Base-by-base conservation (phyloP, 176 grass and related monocot genomes). In the Otatea glauca region DNA sequence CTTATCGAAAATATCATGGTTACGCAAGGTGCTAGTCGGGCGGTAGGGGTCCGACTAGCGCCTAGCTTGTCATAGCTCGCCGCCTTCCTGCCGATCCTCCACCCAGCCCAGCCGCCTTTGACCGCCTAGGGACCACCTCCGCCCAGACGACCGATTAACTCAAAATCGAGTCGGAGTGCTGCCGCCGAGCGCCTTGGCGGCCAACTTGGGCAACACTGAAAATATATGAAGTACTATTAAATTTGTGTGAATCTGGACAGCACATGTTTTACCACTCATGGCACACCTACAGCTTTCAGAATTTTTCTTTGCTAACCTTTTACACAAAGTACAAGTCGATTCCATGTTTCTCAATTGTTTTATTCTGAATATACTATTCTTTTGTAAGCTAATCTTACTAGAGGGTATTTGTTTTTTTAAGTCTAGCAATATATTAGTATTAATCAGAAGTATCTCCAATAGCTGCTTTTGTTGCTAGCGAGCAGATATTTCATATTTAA, bases 391-490 rank as follows among this genome's bases (percentile, higher is more conserved):
- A 37, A 17, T 3, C 14, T 9, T 68, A 6, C 60, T 68, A 37
- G 13, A 29, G 29, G 0, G 50, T 66, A 37, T 25, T 37, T 79
- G 43, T 37, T 66, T 50, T 50, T 15, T 15, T 32, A 35, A 29
- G 25, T 64, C 0, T 29, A 32, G 17, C 3, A 65, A 48, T 51
- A 50, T 1, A 37, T 13, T 8, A 37, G 0, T 66, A 15, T 79
- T 20, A 65, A 2, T 65, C 20, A 9, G 41, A 65, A 50, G 35
- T 66, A 20, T 25, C 61, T 50, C 27, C 77, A 21, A 13, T 32
- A 50, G 77, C 29, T 80, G 11, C 43, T 79, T 79, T 66, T 79
- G 77, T 80, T 67, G 44, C 45, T 38, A 16, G 34, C 44, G 21
- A 38, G 6, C 18, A 59, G 56, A 24, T 59, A 10, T 59, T 59